A percentile compares a stretch with the other conserved stretches of the same genome.
Conservation (phyloP, 192 early-diverging fungal species). For the Coemansia sp. region DNA sequence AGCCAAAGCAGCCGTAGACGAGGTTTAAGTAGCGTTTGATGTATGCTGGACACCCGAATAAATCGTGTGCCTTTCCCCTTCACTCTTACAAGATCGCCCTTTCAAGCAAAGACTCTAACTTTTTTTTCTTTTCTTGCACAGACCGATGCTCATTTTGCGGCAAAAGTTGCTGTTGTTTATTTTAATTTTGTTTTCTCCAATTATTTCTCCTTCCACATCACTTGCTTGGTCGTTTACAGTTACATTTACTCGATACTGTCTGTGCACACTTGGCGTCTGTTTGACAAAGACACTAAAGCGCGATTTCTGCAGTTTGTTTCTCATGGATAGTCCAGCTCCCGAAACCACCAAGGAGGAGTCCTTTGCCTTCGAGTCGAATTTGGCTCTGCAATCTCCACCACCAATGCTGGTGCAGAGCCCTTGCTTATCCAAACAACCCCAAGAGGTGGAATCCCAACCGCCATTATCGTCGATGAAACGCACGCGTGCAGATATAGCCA, state of each 20-base stretch:
- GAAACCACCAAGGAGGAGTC: background rate
- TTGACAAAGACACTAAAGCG: slow-evolving; percentile 9
- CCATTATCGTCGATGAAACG: slow-evolving; percentile 26
- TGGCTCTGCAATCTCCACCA: slow-evolving; percentile 31
- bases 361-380: slow-evolving; percentile 10
- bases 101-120: background rate
- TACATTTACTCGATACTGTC: slow-evolving; percentile 2
- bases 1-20: slow-evolving; percentile 46
- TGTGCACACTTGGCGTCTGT: slow-evolving; percentile 9
- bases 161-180: slow-evolving; percentile 22
- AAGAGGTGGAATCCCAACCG: background rate
- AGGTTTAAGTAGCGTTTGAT: slow-evolving; percentile 16
- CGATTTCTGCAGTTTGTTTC: slow-evolving; percentile 9
- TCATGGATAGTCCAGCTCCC: background rate
- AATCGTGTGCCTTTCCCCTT: no score
- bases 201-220: slow-evolving; percentile 22
- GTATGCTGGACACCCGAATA: no score
- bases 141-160: slow-evolving; percentile 15
- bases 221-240: slow-evolving; percentile 7
- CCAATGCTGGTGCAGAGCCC: slow-evolving; percentile 31
- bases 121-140: slow-evolving; percentile 4
- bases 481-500: slow-evolving; percentile 43
- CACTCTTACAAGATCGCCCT: no score
- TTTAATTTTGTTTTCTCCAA: slow-evolving; percentile 12
- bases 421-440: no score